Conservation (phyloP, 176 grass and related monocot genomes). For the Zea mays region DNA sequence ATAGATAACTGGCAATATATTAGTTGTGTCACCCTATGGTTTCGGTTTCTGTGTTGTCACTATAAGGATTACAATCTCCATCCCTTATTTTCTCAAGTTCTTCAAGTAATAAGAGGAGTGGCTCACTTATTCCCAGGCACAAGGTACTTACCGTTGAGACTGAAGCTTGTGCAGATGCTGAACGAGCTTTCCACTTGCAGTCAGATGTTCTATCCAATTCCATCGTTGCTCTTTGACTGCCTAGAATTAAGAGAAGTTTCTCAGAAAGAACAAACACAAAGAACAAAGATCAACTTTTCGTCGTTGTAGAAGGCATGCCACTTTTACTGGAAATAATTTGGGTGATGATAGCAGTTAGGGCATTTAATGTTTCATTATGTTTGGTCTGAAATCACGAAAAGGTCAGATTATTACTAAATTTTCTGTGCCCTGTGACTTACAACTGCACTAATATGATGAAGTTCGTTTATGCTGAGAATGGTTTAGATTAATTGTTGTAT, state of each 20-base stretch:
- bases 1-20: slow-evolving; percentile 91
- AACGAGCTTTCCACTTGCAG: slow-evolving; percentile 75
- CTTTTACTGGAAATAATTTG: slow-evolving; percentile 12
- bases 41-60: slow-evolving; percentile 73
- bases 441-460: not conserved
- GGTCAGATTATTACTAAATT: not conserved
- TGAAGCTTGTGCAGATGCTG: slow-evolving; percentile 82
- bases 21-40: slow-evolving; percentile 80
- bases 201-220: slow-evolving; percentile 80
- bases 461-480: slow-evolving; percentile 21
- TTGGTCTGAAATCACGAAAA: slow-evolving; percentile 11
- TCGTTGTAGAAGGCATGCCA: slow-evolving; percentile 68
- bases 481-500: slow-evolving; percentile 25
- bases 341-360: not conserved
- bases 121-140: slow-evolving; percentile 65
- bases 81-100: slow-evolving; percentile 56
- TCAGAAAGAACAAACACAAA: slow-evolving; percentile 45
- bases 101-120: slow-evolving; percentile 72
- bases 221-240: slow-evolving; percentile 75
- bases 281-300: slow-evolving; percentile 52
- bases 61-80: slow-evolving; percentile 73
- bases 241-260: slow-evolving; percentile 60
- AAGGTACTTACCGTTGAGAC: slow-evolving; percentile 65
- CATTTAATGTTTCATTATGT: not conserved
- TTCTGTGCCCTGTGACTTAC: slow-evolving; percentile 1